phyloP scores from a whole-genome alignment of 345 rosid genomes.

The Punica granatum region DNA sequence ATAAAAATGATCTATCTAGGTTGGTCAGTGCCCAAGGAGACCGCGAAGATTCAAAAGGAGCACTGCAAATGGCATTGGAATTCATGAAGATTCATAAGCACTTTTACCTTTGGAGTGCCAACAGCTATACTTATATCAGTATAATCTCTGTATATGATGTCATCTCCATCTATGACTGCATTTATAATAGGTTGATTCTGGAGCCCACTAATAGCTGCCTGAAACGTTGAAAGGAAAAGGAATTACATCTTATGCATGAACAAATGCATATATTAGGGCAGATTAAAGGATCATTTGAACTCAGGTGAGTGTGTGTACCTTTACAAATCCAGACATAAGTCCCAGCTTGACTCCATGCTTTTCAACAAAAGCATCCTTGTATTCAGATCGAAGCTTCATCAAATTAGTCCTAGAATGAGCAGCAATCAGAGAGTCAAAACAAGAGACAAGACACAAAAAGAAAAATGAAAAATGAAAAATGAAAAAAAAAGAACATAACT shows the following conservation, averaged over 20 bases:
- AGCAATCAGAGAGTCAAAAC: not conserved
- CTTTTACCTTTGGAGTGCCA: constrained; percentile 72
- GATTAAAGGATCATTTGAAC: not conserved
- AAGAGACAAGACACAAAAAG: not conserved
- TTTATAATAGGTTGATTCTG: constrained; percentile 92
- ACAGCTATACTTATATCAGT: constrained; percentile 91
- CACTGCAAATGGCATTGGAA: too few relatives aligned
- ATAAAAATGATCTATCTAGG: too few relatives aligned
- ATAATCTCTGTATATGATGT: constrained; percentile 94
- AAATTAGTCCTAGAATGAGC: constrained; percentile 68
- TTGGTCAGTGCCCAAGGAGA: too few relatives aligned
- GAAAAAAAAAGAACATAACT: not conserved
- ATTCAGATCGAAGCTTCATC: constrained; percentile 95
- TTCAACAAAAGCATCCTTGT: constrained; percentile 91
- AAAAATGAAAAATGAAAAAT: too few relatives aligned
- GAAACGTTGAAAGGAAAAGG: constrained; percentile 12
- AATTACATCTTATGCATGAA: not conserved
- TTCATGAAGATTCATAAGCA: not conserved
- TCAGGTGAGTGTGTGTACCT: constrained; percentile 27
- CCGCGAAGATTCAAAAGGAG: too few relatives aligned
- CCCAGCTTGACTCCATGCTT: constrained; percentile 98
- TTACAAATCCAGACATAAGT: constrained; percentile 95
- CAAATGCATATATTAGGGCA: not conserved
- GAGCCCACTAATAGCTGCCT: constrained; percentile 97
- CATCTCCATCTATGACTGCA: constrained; percentile 99